Evolutionary conservation across 202 grass and related monocot species (phyloP).

Genomic region (Schoenoplectus tabernaemontani): DNA sequence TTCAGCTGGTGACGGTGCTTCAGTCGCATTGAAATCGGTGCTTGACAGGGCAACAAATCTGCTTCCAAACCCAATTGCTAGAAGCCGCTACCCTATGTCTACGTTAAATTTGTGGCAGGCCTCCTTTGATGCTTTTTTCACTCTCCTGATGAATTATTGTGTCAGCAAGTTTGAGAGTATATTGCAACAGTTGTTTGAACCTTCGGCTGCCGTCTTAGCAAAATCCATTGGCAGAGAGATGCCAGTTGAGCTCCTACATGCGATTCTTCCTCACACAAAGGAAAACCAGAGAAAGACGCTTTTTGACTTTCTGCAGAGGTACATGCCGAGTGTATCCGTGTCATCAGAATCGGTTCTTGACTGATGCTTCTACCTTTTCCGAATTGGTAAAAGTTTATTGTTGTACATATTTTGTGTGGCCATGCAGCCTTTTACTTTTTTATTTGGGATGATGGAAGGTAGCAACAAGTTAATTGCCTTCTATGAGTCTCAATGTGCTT

Average conservation of each 20-base stretch:
- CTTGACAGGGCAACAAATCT: constrained; percentile 65
- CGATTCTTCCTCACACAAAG: constrained; percentile 83
- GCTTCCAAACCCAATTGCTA: constrained; percentile 44
- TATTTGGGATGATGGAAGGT: constrained; percentile 21
- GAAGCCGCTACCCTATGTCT: constrained; percentile 48
- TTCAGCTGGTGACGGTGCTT: constrained; percentile 68
- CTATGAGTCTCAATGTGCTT: constrained; percentile 29
- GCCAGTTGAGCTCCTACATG: constrained; percentile 69
- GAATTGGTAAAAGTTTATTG: constrained; percentile 28
- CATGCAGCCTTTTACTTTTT: constrained; percentile 26
- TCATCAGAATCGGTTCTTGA: constrained; percentile 29
- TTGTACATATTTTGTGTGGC: constrained; percentile 27
- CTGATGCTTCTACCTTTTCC: constrained; percentile 24
- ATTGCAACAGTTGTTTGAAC: constrained; percentile 48
- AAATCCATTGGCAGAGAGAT: constrained; percentile 78
- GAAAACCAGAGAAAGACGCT: constrained; percentile 58
- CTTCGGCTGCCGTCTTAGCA: constrained; percentile 42
- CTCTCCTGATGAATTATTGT: constrained; percentile 79
- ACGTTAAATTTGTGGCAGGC: constrained; percentile 79
- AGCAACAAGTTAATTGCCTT: constrained; percentile 8
- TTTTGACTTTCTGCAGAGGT: constrained; percentile 64
- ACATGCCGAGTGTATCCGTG: constrained; percentile 32
- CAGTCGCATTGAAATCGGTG: constrained; percentile 65
- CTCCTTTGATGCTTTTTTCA: constrained; percentile 87
- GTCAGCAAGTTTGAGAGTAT: constrained; percentile 75